phyloP scores from a whole-genome alignment of 2,329 filamentous ascomycete genomes.

The Xylariomycetidae sp. region DNA sequence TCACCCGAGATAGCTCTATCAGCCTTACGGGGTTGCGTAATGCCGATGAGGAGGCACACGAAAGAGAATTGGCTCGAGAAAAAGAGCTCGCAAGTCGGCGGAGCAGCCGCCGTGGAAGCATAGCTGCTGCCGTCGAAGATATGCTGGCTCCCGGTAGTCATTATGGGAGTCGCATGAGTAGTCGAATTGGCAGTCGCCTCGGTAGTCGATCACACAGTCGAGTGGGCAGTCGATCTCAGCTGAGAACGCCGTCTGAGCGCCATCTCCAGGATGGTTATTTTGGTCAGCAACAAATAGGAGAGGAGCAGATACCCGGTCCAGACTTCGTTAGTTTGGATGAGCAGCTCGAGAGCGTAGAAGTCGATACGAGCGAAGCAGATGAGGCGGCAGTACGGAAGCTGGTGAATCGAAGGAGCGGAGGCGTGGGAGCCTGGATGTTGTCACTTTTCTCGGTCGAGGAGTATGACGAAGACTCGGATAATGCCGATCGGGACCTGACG shows the following conservation, averaged over 20 bases:
- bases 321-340: constrained; percentile 62
- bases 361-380: constrained; percentile 48
- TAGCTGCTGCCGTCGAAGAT: constrained; percentile 33
- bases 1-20: constrained; percentile 61
- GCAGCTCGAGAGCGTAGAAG: constrained; percentile 49
- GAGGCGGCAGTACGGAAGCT: constrained; percentile 55
- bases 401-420: constrained; percentile 47
- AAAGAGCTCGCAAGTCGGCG: constrained; percentile 44
- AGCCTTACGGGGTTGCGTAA: constrained; percentile 50
- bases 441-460: constrained; percentile 60
- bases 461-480: constrained; percentile 47
- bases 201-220: constrained; percentile 43
- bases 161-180: constrained; percentile 41
- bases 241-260: constrained; percentile 41
- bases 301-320: constrained; percentile 41
- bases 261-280: constrained; percentile 40
- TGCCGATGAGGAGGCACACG: constrained; percentile 48
- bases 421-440: constrained; percentile 58
- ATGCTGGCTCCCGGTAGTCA: constrained; percentile 38
- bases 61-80: constrained; percentile 47
- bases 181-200: constrained; percentile 39
- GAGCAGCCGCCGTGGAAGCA: constrained; percentile 43
- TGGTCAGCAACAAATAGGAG: constrained; percentile 15
- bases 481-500: constrained; percentile 30
- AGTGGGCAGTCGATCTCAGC: constrained; percentile 36